Evolutionary conservation across 2,329 filamentous ascomycete genomes (phyloP).

Genomic region (Neofusicoccum cordaticola): DNA sequence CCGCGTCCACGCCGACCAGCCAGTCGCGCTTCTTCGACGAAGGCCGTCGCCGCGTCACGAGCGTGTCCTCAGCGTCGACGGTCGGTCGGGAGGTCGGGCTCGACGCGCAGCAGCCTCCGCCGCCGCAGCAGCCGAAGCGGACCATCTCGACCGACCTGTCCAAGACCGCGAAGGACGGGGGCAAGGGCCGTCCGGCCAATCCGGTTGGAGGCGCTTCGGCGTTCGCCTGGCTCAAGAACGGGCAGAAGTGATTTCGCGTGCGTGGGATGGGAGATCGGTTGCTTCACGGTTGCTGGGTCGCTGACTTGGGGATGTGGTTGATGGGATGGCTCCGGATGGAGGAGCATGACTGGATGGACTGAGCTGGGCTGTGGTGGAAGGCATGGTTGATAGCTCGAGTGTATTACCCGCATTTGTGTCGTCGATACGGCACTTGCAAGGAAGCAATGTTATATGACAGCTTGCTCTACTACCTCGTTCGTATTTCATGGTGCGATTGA

Average conservation of each 20-base stretch:
- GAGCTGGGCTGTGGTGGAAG: no score
- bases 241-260: not conserved
- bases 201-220: slow-evolving; percentile 90
- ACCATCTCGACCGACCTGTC: slow-evolving; percentile 11
- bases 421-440: no score
- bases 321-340: no score
- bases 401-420: no score
- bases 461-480: no score
- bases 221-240: slow-evolving; percentile 80
- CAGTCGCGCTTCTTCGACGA: slow-evolving; percentile 48
- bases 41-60: slow-evolving; percentile 35
- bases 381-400: no score
- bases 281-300: not conserved
- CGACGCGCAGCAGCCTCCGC: not conserved
- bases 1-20: slow-evolving; percentile 27
- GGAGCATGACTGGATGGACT: no score
- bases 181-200: slow-evolving; percentile 48
- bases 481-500: no score
- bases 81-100: slow-evolving; percentile 17
- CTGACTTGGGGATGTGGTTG: not conserved
- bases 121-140: slow-evolving; percentile 1
- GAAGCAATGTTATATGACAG: no score
- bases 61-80: slow-evolving; percentile 16
- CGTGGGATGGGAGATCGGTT: not conserved
- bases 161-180: not conserved